These are phyloP conservation scores for Lanmaoa pseudosensibilis DNA, from an alignment of 768 basidiomycete species.

Conservation along the genomic window DNA sequence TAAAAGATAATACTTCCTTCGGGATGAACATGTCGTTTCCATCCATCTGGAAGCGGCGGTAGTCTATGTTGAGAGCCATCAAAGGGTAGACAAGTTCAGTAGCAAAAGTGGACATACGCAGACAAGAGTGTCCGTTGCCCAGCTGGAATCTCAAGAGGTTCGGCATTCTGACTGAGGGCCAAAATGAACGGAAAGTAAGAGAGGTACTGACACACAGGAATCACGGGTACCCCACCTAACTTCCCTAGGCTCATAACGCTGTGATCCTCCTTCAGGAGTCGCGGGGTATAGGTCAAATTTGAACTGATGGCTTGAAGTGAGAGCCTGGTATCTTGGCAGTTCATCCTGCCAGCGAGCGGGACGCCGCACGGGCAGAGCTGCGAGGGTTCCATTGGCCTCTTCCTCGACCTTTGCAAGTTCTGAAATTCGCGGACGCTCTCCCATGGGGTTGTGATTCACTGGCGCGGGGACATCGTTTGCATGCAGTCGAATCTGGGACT, in stretches of 20 bases:
- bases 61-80: neutral
- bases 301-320: neutral
- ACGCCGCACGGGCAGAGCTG: neutral
- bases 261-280: slow-evolving; percentile 11
- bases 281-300: neutral
- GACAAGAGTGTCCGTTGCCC: slow-evolving; percentile 8
- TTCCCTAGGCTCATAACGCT: slow-evolving; percentile 3
- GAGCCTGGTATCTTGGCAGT: neutral
- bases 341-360: neutral
- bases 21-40: slow-evolving; percentile 14
- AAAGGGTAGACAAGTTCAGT: neutral
- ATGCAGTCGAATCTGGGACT: neutral
- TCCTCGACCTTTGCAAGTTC: neutral
- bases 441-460: too few species aligned
- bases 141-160: neutral
- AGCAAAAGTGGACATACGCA: neutral
- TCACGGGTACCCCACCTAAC: neutral
- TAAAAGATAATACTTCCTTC: slow-evolving; percentile 15
- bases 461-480: neutral
- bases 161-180: neutral
- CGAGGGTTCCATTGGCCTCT: neutral
- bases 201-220: neutral
- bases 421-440: neutral
- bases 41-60: neutral
- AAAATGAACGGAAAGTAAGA: neutral